Conservation (phyloP, 1,284 basidiomycete species). For the Omphalotus olearius region DNA sequence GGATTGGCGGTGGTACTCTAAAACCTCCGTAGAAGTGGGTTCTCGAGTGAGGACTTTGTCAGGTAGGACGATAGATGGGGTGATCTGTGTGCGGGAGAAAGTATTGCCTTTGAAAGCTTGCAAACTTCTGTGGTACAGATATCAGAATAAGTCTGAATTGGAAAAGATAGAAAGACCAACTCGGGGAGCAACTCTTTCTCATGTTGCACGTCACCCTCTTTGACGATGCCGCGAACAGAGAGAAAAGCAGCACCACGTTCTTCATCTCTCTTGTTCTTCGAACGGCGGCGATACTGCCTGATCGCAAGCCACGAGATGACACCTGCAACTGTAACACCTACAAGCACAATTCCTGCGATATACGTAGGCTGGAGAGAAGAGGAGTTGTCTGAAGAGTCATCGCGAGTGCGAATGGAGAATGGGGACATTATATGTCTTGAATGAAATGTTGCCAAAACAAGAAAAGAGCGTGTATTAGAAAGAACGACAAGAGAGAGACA, state of each 20-base stretch:
- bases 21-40: slow-evolving; percentile 30
- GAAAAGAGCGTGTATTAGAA: background rate
- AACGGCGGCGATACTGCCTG: slow-evolving; percentile 34
- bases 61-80: slow-evolving; percentile 47
- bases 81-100: slow-evolving; percentile 44
- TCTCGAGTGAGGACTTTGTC: slow-evolving; percentile 38
- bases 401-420: background rate
- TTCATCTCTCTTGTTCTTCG: slow-evolving; percentile 31
- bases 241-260: slow-evolving; percentile 40
- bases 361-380: slow-evolving; percentile 1
- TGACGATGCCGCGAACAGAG: slow-evolving; percentile 41
- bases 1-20: slow-evolving; percentile 41
- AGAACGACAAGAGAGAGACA: background rate
- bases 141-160: background rate
- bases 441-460: background rate
- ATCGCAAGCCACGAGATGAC: slow-evolving; percentile 38
- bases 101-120: slow-evolving; percentile 10
- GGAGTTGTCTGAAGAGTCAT: background rate
- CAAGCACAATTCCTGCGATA: slow-evolving; percentile 10
- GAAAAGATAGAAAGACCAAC: slow-evolving; percentile 11
- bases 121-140: background rate
- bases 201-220: slow-evolving; percentile 22
- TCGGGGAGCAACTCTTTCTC: slow-evolving; percentile 11
- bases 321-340: slow-evolving; percentile 12
- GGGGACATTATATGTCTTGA: background rate